Conservation (phyloP, 805 yeast species). For the Wickerhamiella sergipiensis region DNA sequence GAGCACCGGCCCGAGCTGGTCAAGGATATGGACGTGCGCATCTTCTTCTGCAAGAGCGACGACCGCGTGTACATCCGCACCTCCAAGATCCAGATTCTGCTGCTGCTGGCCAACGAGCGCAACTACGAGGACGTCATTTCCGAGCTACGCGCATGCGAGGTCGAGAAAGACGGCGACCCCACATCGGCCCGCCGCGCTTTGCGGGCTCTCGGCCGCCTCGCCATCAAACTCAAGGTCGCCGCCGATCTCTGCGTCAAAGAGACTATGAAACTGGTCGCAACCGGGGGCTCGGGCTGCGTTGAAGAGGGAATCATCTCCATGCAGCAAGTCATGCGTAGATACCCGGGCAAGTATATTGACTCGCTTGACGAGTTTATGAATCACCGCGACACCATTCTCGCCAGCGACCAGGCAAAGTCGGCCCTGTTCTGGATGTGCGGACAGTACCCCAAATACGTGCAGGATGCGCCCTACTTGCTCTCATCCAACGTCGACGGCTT, state of each 20-base stretch:
- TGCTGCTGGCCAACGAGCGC: constrained; percentile 53
- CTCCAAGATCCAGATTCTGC: constrained; percentile 78
- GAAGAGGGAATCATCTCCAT: constrained; percentile 71
- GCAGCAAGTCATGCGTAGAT: constrained; percentile 62
- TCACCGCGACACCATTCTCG: constrained; percentile 2
- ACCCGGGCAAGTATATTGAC: constrained; percentile 44
- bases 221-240: constrained; percentile 55
- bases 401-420: constrained; percentile 56
- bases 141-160: constrained; percentile 76
- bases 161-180: constrained; percentile 53
- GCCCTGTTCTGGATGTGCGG: constrained; percentile 80
- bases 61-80: constrained; percentile 84
- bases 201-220: constrained; percentile 79
- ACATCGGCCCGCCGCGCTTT: constrained; percentile 81
- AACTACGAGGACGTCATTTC: constrained; percentile 49
- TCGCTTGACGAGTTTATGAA: constrained; percentile 14
- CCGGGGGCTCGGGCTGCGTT: constrained; percentile 57
- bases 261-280: constrained; percentile 43
- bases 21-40: constrained; percentile 12
- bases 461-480: constrained; percentile 30
- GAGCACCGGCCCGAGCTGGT: constrained; percentile 50
- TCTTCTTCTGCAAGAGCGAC: constrained; percentile 23
- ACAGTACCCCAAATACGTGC: constrained; percentile 41
- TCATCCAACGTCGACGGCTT: constrained; percentile 34
- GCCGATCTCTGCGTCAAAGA: constrained; percentile 53